These are phyloP conservation scores for Cladosporium sp. DNA, from an alignment of 2,329 filamentous ascomycete genomes.

Conservation along the genomic window DNA sequence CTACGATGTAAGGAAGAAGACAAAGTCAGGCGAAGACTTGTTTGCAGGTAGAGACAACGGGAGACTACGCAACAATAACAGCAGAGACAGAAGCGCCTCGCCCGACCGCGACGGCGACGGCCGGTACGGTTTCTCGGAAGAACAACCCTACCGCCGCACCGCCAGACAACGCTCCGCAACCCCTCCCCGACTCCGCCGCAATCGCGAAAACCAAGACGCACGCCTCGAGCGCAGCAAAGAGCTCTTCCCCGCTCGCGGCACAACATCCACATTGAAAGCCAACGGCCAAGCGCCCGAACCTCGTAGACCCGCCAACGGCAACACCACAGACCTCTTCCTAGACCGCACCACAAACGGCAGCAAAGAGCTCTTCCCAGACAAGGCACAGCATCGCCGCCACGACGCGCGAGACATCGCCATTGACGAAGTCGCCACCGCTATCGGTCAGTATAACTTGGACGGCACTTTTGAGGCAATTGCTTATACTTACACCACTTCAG, in stretches of 20 bases:
- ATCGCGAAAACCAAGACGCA: slow-evolving; percentile 26
- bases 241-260: slow-evolving; percentile 36
- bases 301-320: slow-evolving; percentile 12
- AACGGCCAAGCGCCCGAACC: slow-evolving; percentile 10
- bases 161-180: slow-evolving; percentile 46
- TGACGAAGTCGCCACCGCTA: slow-evolving; percentile 27
- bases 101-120: slow-evolving; percentile 52
- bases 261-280: slow-evolving; percentile 3
- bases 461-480: slow-evolving; percentile 17
- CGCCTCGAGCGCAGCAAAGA: slow-evolving; percentile 39
- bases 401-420: slow-evolving; percentile 42
- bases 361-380: slow-evolving; percentile 42
- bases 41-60: slow-evolving; percentile 39
- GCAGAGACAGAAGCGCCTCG: slow-evolving; percentile 62
- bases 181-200: slow-evolving; percentile 30
- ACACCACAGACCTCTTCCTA: slow-evolving; percentile 27
- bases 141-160: slow-evolving; percentile 47
- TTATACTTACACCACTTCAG: slow-evolving; percentile 24
- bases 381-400: slow-evolving; percentile 45
- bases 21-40: slow-evolving; percentile 35
- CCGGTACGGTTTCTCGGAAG: slow-evolving; percentile 50
- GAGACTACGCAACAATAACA: slow-evolving; percentile 56
- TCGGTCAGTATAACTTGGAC: slow-evolving; percentile 31
- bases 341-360: slow-evolving; percentile 25
- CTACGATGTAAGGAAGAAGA: slow-evolving; percentile 22